phyloP scores from a whole-genome alignment of 805 yeast species.

The Candida parachauliodes region DNA sequence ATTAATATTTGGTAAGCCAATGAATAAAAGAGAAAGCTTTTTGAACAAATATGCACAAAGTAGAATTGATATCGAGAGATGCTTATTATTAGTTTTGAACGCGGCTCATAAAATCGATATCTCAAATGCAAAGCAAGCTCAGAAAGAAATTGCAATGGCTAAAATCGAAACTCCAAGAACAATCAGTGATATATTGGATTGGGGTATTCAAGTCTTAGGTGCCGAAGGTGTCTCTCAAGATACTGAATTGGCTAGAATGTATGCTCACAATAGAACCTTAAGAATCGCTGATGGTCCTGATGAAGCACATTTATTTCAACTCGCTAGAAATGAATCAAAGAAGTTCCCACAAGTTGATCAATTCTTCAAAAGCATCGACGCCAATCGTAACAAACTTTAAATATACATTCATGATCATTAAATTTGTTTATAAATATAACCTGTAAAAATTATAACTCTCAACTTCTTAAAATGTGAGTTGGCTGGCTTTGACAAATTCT shows the following conservation, averaged over 20 bases:
- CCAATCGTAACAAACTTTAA: conserved; percentile 13
- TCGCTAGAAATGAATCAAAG: conserved; percentile 48
- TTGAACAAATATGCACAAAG: conserved; percentile 47
- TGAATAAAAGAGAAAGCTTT: conserved; percentile 50
- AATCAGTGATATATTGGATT: conserved; percentile 49
- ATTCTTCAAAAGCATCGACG: conserved; percentile 24
- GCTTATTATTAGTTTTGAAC: conserved; percentile 50
- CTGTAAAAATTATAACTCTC: too few relatives aligned
- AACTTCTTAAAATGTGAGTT: too few relatives aligned
- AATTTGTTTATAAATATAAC: too few relatives aligned
- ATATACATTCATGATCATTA: too few relatives aligned
- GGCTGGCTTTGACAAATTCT: too few relatives aligned
- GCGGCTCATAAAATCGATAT: conserved; percentile 61
- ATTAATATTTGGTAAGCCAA: conserved; percentile 47
- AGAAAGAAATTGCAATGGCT: conserved; percentile 57
- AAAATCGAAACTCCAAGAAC: conserved; percentile 60
- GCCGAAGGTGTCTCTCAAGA: conserved; percentile 66
- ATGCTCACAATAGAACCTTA: conserved; percentile 50
- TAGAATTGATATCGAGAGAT: conserved; percentile 52
- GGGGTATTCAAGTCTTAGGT: conserved; percentile 63
- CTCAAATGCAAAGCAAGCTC: conserved; percentile 51
- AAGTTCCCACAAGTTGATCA: conserved; percentile 32
- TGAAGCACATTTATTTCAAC: conserved; percentile 58
- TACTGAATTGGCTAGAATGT: conserved; percentile 52
- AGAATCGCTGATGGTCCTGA: conserved; percentile 71